A percentile compares a stretch with the other conserved stretches of the same genome.
These are phyloP conservation scores for Rosellinia necatrix DNA, from an alignment of 2,329 filamentous ascomycete species.

Conservation along the genomic window DNA sequence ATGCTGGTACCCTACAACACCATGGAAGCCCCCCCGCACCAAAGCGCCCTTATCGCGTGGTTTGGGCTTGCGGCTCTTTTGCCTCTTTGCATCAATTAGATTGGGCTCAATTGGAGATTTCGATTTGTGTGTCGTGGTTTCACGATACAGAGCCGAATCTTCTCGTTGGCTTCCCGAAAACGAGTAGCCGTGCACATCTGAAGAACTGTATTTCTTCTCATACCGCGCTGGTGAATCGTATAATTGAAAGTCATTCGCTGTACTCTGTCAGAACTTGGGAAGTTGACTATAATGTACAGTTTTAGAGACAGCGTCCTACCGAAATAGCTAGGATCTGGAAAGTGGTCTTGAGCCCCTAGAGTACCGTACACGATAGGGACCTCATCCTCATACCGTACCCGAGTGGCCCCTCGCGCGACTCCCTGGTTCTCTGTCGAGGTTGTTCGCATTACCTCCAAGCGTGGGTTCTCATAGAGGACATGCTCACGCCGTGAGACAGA, in stretches of 20 bases:
- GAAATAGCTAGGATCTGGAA: slow-evolving; percentile 5
- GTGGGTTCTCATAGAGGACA: slow-evolving; percentile 4
- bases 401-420: not conserved
- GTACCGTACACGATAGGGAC: slow-evolving; percentile 7
- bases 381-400: slow-evolving; percentile 4
- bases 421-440: slow-evolving; percentile 16
- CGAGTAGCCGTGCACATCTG: not conserved
- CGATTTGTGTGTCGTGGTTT: not conserved
- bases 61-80: not conserved
- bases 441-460: slow-evolving; percentile 14
- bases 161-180: slow-evolving; percentile 3
- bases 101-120: not conserved
- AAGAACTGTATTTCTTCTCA: slow-evolving; percentile 12
- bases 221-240: not conserved
- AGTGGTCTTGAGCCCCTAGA: not conserved
- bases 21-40: not conserved
- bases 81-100: not conserved
- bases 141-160: not conserved
- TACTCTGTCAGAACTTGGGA: slow-evolving; percentile 8
- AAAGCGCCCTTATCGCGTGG: not conserved
- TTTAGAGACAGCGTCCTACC: slow-evolving; percentile 15
- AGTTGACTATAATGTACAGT: slow-evolving; percentile 1
- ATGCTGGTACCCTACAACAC: slow-evolving; percentile 3
- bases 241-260: slow-evolving; percentile 15
- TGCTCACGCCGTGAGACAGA: slow-evolving; percentile 26